Evolutionary conservation across 495 filamentous ascomycete species (phyloP), one percentile per base, ranked within the genome.

Genomic region (Friedmanniomyces simplex): DNA sequence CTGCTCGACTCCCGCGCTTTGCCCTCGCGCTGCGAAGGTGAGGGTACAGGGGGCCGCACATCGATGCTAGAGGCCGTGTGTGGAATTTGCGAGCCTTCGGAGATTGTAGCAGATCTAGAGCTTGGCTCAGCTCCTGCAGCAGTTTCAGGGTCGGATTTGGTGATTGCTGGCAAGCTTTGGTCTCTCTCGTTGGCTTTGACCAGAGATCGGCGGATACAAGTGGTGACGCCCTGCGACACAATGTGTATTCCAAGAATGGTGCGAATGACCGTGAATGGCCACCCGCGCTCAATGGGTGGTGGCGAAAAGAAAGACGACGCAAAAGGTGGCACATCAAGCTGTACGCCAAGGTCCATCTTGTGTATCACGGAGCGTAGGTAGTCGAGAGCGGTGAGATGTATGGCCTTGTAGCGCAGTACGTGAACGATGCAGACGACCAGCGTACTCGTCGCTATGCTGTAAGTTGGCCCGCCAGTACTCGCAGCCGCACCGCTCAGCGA

Each of bases 401-500:
- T 63, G 21, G 61, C 61, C 49, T 54, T 62, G 63, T 64, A 73
- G 42, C 83, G 75, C 68, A 81, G 78, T 71, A 80, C 79, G 72
- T 83, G 88, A 62, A 77, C 76, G 41, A 79, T 70, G 58, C 82
- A 74, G 65, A 97, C 87, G 67, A 95, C 86, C 55, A 80, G 79
- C 59, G 93, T 81, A 68, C 88, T 95, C 36, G 93, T 76, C 42
- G 87, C 74, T 58, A 85, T 82, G 67, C 82, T 86, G 66, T 81
- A 83, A 25, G 55, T 89, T 72, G 51, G 87, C 18, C 69, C 68
- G 43, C 62, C 63, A 59, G 86, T 88, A 50, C 81, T 85, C 8
- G 86, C 76, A 30, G 81, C 86, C 50, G 89, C 89, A 43, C 93
- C 93, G 54, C 93, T 93, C 20, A 98, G 75, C 1, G 90, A 93